Evolutionary conservation across 768 basidiomycete genomes (phyloP).

Genomic region (Boletus edulis): DNA sequence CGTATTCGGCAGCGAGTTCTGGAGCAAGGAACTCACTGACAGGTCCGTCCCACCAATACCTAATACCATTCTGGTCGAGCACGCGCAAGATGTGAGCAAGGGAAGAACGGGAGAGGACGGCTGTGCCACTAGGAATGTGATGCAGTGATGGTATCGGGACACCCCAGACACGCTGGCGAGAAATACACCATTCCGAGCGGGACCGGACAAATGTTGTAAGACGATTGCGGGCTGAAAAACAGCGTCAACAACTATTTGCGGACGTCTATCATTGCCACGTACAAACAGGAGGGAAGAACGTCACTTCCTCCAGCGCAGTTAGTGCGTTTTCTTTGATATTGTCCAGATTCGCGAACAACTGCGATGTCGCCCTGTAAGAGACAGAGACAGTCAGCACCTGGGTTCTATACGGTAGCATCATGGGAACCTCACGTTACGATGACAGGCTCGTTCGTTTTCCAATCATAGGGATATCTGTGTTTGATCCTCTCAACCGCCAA

Average conservation of each 20-base stretch:
- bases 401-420: neutral
- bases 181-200: slow-evolving; percentile 98
- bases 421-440: slow-evolving; percentile 69
- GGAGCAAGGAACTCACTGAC: slow-evolving; percentile 79
- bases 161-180: slow-evolving; percentile 96
- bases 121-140: slow-evolving; percentile 56
- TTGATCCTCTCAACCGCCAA: slow-evolving; percentile 67
- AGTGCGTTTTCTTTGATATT: slow-evolving; percentile 78
- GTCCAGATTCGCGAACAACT: slow-evolving; percentile 96
- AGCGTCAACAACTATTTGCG: neutral
- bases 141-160: slow-evolving; percentile 92
- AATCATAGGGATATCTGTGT: slow-evolving; percentile 95
- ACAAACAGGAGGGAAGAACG: slow-evolving; percentile 80
- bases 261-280: slow-evolving; percentile 24
- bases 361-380: slow-evolving; percentile 74
- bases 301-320: slow-evolving; percentile 61
- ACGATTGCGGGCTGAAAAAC: slow-evolving; percentile 70
- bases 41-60: slow-evolving; percentile 92
- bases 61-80: slow-evolving; percentile 69
- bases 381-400: neutral
- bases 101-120: slow-evolving; percentile 61
- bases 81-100: slow-evolving; percentile 74
- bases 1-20: slow-evolving; percentile 47
- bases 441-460: slow-evolving; percentile 91
- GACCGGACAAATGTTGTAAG: slow-evolving; percentile 82